phyloP scores from a whole-genome alignment of 2,329 filamentous ascomycete genomes.

The Aureobasidium sp. region DNA sequence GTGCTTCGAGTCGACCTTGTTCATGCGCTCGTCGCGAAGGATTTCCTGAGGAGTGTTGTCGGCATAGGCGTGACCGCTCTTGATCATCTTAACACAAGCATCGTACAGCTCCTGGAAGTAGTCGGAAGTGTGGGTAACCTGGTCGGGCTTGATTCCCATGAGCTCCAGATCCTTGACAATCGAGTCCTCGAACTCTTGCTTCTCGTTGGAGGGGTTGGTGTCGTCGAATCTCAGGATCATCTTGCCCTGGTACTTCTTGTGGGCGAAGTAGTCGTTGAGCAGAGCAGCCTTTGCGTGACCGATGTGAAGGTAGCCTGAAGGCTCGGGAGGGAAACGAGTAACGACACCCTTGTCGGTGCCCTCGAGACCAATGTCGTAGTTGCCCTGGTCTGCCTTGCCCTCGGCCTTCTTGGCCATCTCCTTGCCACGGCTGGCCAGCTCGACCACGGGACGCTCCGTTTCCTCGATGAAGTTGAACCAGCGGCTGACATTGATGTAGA shows the following conservation, averaged over 20 bases:
- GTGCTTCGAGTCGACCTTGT: slow-evolving; percentile 69
- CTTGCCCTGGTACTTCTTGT: slow-evolving; percentile 85
- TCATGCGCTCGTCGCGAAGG: slow-evolving; percentile 74
- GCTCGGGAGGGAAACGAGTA: slow-evolving; percentile 88
- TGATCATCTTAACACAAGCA: slow-evolving; percentile 72
- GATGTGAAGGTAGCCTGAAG: slow-evolving; percentile 91
- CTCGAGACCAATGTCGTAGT: slow-evolving; percentile 79
- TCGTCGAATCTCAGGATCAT: slow-evolving; percentile 91
- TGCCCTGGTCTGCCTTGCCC: slow-evolving; percentile 74
- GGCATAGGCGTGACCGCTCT: slow-evolving; percentile 76
- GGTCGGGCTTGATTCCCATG: slow-evolving; percentile 86
- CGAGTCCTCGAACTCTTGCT: slow-evolving; percentile 88
- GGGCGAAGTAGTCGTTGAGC: slow-evolving; percentile 93
- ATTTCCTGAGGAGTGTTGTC: slow-evolving; percentile 84
- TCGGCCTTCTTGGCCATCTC: slow-evolving; percentile 62
- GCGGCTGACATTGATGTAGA: slow-evolving; percentile 65
- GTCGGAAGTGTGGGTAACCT: slow-evolving; percentile 83
- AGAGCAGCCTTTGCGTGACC: slow-evolving; percentile 91
- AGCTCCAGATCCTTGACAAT: slow-evolving; percentile 87
- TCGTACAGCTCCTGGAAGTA: slow-evolving; percentile 92
- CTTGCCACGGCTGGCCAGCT: slow-evolving; percentile 42
- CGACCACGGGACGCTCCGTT: slow-evolving; percentile 60
- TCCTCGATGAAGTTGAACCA: slow-evolving; percentile 87
- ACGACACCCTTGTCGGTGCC: slow-evolving; percentile 84
- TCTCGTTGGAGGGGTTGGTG: slow-evolving; percentile 96